Evolutionary conservation across 176 grass and related monocot species (phyloP).

Genomic region (Aechmea fasciata): DNA sequence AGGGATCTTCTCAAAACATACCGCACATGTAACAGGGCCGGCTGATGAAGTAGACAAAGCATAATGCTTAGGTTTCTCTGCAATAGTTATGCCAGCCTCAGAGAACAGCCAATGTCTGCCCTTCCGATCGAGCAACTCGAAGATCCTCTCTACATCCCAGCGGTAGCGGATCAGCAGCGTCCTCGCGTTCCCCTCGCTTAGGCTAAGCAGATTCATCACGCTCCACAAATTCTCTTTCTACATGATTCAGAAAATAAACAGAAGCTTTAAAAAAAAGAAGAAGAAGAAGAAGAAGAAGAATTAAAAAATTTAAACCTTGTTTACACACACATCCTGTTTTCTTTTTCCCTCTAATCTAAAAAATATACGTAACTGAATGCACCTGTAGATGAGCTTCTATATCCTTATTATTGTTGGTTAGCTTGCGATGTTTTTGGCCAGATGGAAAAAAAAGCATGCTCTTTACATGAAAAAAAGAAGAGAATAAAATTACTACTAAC

Average conservation of each 20-base stretch:
- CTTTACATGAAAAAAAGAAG: too few species aligned
- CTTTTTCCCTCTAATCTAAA: not conserved
- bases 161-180: slow-evolving; percentile 91
- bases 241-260: slow-evolving; percentile 19
- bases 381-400: too few species aligned
- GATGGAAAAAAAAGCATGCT: too few species aligned
- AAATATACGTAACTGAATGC: too few species aligned
- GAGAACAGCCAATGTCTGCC: slow-evolving; percentile 71
- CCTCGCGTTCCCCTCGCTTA: slow-evolving; percentile 79
- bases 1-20: slow-evolving; percentile 72
- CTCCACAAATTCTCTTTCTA: slow-evolving; percentile 90
- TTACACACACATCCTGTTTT: slow-evolving; percentile 6
- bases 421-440: too few species aligned
- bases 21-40: slow-evolving; percentile 38
- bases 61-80: slow-evolving; percentile 19
- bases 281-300: not conserved
- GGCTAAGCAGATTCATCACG: slow-evolving; percentile 67
- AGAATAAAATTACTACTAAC: too few species aligned
- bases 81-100: slow-evolving; percentile 56
- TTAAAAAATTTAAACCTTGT: too few species aligned
- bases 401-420: too few species aligned
- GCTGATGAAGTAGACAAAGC: slow-evolving; percentile 11
- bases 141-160: slow-evolving; percentile 92
- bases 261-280: not conserved
- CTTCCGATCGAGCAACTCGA: slow-evolving; percentile 92